Base-by-base conservation (phyloP, 768 basidiomycete genomes). In the Boletus coccyginus region DNA sequence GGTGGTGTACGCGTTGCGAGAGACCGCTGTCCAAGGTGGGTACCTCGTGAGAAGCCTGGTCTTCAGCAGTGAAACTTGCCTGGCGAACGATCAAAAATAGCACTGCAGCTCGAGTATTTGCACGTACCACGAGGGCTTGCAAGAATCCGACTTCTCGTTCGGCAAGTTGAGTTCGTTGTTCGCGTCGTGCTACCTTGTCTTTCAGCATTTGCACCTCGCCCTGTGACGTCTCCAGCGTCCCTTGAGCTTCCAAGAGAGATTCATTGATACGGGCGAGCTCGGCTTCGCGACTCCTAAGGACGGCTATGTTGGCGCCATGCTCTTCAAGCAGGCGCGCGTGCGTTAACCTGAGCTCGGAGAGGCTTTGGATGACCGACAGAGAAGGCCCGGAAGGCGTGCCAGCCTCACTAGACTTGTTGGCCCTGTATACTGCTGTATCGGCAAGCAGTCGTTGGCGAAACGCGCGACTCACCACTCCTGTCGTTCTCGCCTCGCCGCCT, bases 131-230 rank as follows among this genome's bases (percentile, higher is more conserved):
- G n/a, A 90, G 74, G 0, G 84, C 85, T 57, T 84, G 77, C 53
- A 88, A 65, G 65, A 86, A 88, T n/a, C 78, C 75, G n/a, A 82
- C 78, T 61, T 91, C 88, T 32, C 83, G 67, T 61, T 88, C 86
- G 0, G 76, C 74, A 5, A 83, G 67, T 12, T 68, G 65, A n/a
- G 70, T 59, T 6, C 74, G 69, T 54, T 74, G 73, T 43, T 79
- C 75, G n/a, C 72, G 70, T 31, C 76, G 70, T 19, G 50, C 56
- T 2, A 70, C 66, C 52, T 70, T 73, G 43, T 70, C 81, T 56
- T 78, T 77, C 11, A 80, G 62, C 1, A 66, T 52, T 13, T 71
- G 72, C 10, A 76, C 63, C 5, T 80, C 70, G 5, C 62, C 67
- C 53, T 78, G 73, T 13, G 81, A 57, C 4, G 61, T 55, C 10